These are phyloP conservation scores for Aureobasidium sp. DNA, from an alignment of 2,329 filamentous ascomycete genomes.

Conservation along the genomic window DNA sequence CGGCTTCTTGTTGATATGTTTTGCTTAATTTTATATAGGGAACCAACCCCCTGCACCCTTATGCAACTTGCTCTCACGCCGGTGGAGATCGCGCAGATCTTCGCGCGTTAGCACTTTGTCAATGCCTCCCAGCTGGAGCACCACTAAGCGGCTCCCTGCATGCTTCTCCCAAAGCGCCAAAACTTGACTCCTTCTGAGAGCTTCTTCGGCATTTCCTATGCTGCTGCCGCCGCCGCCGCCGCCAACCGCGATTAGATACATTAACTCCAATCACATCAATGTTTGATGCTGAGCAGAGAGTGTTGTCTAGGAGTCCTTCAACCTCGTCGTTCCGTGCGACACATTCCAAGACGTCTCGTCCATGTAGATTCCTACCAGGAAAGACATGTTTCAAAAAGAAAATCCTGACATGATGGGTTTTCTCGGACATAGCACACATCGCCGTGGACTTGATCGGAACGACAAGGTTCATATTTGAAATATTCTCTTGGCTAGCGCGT, in stretches of 20 bases:
- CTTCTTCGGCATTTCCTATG: background rate
- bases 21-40: conserved; percentile 13
- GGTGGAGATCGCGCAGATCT: conserved; percentile 9
- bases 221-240: background rate
- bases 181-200: conserved; percentile 6
- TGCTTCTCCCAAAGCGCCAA: background rate
- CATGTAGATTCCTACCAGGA: background rate
- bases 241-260: background rate
- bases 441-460: background rate
- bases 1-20: conserved; percentile 1
- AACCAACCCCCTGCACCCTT: conserved; percentile 2
- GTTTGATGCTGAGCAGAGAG: background rate
- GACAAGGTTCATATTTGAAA: conserved; percentile 11
- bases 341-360: conserved; percentile 7
- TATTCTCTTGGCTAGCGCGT: conserved; percentile 7
- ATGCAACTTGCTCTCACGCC: conserved; percentile 1
- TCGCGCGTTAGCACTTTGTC: conserved; percentile 5
- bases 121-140: background rate
- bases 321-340: background rate
- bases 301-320: background rate
- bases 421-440: background rate
- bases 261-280: background rate
- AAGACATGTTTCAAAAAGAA: conserved; percentile 11
- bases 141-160: conserved; percentile 9
- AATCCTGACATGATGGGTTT: background rate